Base-by-base conservation (phyloP, 345 rosid genomes). In the Brassica nigra region DNA sequence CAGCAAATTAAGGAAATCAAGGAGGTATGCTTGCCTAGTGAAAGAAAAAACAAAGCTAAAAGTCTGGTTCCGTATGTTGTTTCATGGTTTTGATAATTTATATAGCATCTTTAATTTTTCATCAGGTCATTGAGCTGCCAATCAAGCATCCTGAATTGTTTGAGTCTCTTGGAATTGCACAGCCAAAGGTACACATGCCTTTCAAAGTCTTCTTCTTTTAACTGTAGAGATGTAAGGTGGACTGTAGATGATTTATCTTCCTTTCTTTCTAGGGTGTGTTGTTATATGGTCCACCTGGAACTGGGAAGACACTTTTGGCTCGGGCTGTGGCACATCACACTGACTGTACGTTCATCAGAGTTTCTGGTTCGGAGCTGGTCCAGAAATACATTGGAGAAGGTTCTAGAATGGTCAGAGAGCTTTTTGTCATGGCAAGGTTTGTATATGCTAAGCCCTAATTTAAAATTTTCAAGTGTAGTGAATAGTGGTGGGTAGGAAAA, bases 251-350 rank as follows among this genome's bases (percentile, higher is more conserved):
- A 57, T 16, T 11, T 5, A 59, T 37, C 28, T 8, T 2, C 3
- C 18, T 62, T 18, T 74, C 15, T 77, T n/a, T 62, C n/a, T 75
- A 95, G 99, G 99, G 99, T 71, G 99, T 95, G 69, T 83, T 95
- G 82, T 86, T 95, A 14, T 95, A 95, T 86, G 99, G 99, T 29
- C 99, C 99, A 31, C 99, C 99, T 67, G 99, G 99, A 72, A 95
- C 99, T 47, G 99, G 99, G 49, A 95, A 95, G 83, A 95, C 99
- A 16, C 82, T 95, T 70, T 80, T 95, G 88, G 99, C 99, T 52
- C 88, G 99, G 80, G 99, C 99, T 55, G 99, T 95, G 79, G 99
- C 99, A 52, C 99, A 95, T 85, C 99, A 95, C 82, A 95, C 99
- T 70, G 98, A 95, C 83, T 95, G 99, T 86, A 95, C 99, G 63